phyloP scores from a whole-genome alignment of 495 filamentous ascomycete species.

The Xylaria venustula region DNA sequence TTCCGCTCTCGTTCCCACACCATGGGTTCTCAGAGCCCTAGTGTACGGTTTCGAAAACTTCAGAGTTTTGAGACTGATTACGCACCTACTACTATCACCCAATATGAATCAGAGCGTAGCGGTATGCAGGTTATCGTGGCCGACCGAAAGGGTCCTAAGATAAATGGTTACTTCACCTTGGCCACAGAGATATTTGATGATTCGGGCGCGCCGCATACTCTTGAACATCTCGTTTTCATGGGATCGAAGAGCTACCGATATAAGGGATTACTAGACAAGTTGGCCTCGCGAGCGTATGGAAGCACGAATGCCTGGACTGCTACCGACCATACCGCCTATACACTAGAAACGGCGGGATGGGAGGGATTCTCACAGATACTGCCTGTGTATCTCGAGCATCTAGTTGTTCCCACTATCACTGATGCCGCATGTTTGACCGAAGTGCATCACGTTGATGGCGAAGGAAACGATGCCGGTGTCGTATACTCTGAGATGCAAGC shows the following conservation, averaged over 20 bases:
- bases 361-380: slow-evolving; percentile 92
- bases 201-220: slow-evolving; percentile 90
- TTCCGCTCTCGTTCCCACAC: slow-evolving; percentile 14
- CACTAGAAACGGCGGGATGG: slow-evolving; percentile 91
- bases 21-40: slow-evolving; percentile 35
- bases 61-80: slow-evolving; percentile 88
- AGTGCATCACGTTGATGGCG: slow-evolving; percentile 91
- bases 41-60: slow-evolving; percentile 71
- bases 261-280: slow-evolving; percentile 91
- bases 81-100: slow-evolving; percentile 77
- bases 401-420: slow-evolving; percentile 85
- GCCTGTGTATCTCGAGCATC: slow-evolving; percentile 93
- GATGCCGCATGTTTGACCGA: slow-evolving; percentile 94
- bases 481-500: slow-evolving; percentile 99
- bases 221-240: slow-evolving; percentile 98
- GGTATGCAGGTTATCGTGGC: slow-evolving; percentile 93
- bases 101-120: slow-evolving; percentile 76
- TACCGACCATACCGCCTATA: slow-evolving; percentile 96
- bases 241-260: slow-evolving; percentile 91
- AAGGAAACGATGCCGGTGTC: slow-evolving; percentile 92
- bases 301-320: slow-evolving; percentile 95
- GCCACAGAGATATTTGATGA: slow-evolving; percentile 98
- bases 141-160: slow-evolving; percentile 87
- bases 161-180: slow-evolving; percentile 90
- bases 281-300: slow-evolving; percentile 90